These are phyloP conservation scores for Cucumis cinereus DNA, from an alignment of 306 rosid genomes.

Conservation along the genomic window DNA sequence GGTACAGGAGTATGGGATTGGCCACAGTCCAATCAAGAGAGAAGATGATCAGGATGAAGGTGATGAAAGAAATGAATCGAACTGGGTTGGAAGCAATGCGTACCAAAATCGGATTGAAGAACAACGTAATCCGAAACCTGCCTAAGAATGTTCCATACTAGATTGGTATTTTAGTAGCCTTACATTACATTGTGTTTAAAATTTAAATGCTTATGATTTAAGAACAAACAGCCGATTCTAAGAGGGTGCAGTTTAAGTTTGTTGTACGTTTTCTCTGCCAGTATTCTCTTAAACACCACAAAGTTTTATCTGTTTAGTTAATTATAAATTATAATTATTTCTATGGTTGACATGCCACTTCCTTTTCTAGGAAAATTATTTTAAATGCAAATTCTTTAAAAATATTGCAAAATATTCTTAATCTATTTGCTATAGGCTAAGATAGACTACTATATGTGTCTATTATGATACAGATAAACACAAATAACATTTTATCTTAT, in stretches of 20 bases:
- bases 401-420: too few relatives aligned
- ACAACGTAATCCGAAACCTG: slow-evolving; percentile 77
- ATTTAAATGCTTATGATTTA: not conserved
- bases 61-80: slow-evolving; percentile 67
- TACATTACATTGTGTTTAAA: not conserved
- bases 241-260: not conserved
- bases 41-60: slow-evolving; percentile 70
- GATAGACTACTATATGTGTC: too few relatives aligned
- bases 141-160: slow-evolving; percentile 72
- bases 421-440: too few relatives aligned
- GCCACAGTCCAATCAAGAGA: slow-evolving; percentile 75
- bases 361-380: too few relatives aligned
- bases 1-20: slow-evolving; percentile 94
- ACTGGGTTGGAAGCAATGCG: slow-evolving; percentile 87
- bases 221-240: not conserved
- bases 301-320: not conserved
- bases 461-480: too few relatives aligned
- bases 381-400: too few relatives aligned
- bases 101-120: slow-evolving; percentile 70
- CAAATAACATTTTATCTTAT: too few relatives aligned
- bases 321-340: not conserved
- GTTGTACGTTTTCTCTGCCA: not conserved
- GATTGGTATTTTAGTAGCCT: slow-evolving; percentile 3
- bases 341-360: not conserved
- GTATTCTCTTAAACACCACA: not conserved